Evolutionary conservation across 306 rosid genomes (phyloP).

Genomic region (Cyamopsis tetragonoloba): DNA sequence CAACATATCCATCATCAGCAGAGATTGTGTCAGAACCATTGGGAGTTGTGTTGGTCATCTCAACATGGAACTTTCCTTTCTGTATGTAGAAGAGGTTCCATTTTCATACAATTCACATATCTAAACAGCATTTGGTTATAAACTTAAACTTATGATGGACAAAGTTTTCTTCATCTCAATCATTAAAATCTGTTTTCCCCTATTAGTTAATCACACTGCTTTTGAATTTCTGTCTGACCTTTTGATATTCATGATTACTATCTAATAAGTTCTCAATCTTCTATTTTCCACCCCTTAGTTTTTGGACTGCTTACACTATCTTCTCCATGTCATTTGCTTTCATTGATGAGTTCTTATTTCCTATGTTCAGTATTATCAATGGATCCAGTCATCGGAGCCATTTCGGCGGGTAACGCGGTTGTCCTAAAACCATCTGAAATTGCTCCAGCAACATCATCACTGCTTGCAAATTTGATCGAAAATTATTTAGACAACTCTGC

Average conservation of each 20-base stretch:
- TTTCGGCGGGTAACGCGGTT: conserved; percentile 72
- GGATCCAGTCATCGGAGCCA: conserved; percentile 86
- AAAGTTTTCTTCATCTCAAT: neutral
- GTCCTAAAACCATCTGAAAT: conserved; percentile 83
- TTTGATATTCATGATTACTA: conserved; percentile 5
- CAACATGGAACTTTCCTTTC: conserved; percentile 89
- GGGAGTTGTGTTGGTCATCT: conserved; percentile 88
- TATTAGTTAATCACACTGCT: neutral
- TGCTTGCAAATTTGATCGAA: conserved; percentile 44
- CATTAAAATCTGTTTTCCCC: neutral
- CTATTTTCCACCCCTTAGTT: neutral
- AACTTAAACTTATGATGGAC: no score
- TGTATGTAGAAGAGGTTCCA: conserved; percentile 40
- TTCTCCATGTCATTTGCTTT: conserved; percentile 10
- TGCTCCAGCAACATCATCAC: conserved; percentile 62
- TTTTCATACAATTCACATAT: neutral
- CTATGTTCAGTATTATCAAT: conserved; percentile 59
- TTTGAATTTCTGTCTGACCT: neutral
- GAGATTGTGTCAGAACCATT: conserved; percentile 84
- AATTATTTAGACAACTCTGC: conserved; percentile 62
- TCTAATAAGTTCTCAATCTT: neutral
- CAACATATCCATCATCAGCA: conserved; percentile 78
- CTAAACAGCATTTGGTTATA: neutral
- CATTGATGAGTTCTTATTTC: conserved; percentile 1
- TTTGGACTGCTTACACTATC: neutral